Conservation (phyloP, 2,329 filamentous ascomycete genomes). For the Trichophyton simii region DNA sequence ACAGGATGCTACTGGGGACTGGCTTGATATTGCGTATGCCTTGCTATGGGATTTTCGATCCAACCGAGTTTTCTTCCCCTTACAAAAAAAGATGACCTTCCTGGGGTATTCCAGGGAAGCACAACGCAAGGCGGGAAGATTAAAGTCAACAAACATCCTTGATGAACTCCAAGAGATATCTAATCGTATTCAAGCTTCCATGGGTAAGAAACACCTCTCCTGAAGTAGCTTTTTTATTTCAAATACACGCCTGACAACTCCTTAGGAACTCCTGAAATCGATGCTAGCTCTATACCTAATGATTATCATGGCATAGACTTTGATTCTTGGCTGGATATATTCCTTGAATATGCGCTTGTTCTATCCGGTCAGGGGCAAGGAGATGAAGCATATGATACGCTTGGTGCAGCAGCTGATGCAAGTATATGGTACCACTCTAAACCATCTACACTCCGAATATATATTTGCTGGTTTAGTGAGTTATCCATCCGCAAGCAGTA, state of each 20-base stretch:
- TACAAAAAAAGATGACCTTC: constrained; percentile 40
- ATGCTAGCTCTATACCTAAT: constrained; percentile 28
- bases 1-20: constrained; percentile 40
- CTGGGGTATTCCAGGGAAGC: constrained; percentile 36
- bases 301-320: constrained; percentile 70
- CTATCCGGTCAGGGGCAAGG: constrained; percentile 56
- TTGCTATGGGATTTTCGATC: constrained; percentile 49
- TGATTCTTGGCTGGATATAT: constrained; percentile 74
- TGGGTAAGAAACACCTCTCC: constrained; percentile 22
- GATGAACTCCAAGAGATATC: constrained; percentile 35
- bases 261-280: constrained; percentile 10
- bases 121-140: constrained; percentile 25
- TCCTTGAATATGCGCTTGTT: constrained; percentile 72
- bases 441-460: constrained; percentile 56
- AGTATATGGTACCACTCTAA: constrained; percentile 67
- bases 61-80: constrained; percentile 48
- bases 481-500: too few relatives aligned
- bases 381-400: constrained; percentile 64
- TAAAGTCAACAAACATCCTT: constrained; percentile 27
- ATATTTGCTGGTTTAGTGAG: constrained; percentile 64
- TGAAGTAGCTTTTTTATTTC: not conserved
- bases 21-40: constrained; percentile 46
- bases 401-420: constrained; percentile 65
- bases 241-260: not conserved
- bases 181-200: constrained; percentile 30